Evolutionary conservation across 2,329 filamentous ascomycete genomes (phyloP).

Genomic region (Leptographium flavum): DNA sequence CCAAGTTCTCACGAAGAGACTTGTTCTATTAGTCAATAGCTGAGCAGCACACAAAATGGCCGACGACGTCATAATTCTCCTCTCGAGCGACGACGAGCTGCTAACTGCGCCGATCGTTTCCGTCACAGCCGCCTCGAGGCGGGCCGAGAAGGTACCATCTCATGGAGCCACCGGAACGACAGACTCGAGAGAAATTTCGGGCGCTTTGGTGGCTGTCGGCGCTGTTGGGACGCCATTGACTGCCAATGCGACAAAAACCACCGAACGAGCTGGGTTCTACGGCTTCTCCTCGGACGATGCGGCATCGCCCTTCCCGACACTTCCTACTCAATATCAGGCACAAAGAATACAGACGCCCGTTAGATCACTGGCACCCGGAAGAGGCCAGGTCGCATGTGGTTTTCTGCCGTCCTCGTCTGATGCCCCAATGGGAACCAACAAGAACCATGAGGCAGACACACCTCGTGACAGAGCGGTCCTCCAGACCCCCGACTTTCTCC

Average conservation of each 20-base stretch:
- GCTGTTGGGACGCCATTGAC: neutral
- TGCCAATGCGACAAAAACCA: neutral
- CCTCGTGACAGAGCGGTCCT: neutral
- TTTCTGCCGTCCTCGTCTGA: neutral
- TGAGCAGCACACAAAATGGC: too few relatives aligned
- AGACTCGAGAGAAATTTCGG: neutral
- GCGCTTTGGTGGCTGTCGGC: neutral
- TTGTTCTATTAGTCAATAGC: too few relatives aligned
- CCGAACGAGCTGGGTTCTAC: neutral
- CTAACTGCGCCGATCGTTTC: neutral
- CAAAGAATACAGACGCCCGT: neutral
- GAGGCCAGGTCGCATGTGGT: neutral
- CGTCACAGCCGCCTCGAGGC: neutral
- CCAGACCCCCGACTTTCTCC: too few relatives aligned
- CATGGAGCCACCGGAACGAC: neutral
- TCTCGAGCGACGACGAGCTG: slow-evolving; percentile 7
- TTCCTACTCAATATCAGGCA: neutral
- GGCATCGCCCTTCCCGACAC: neutral
- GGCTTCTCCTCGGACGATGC: neutral
- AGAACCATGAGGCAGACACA: too few relatives aligned
- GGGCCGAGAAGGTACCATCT: neutral
- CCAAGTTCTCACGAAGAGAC: too few relatives aligned
- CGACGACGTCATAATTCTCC: slow-evolving; percentile 1
- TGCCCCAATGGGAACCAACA: neutral
- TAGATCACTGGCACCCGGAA: neutral